Evolutionary conservation across 768 basidiomycete genomes (phyloP).

Genomic region (Candolleomyces aberdarensis): DNA sequence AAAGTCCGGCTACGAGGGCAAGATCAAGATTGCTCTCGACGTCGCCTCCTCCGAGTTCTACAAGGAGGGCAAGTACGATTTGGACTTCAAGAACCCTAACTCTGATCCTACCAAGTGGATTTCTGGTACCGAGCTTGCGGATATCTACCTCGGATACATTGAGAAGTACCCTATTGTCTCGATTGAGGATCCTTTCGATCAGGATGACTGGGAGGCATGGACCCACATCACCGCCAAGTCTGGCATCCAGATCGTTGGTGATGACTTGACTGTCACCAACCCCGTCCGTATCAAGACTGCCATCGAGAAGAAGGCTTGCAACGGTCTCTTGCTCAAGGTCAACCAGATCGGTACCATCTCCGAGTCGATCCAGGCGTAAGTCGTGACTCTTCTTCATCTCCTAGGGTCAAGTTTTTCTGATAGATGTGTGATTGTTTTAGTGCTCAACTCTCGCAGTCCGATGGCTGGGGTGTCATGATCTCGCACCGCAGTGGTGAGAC

Average conservation of each 20-base stretch:
- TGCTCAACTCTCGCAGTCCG: constrained; percentile 92
- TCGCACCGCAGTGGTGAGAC: constrained; percentile 99
- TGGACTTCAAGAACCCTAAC: constrained; percentile 99
- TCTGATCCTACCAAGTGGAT: constrained; percentile 97
- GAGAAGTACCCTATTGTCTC: constrained; percentile 96
- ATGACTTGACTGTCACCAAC: constrained; percentile 98
- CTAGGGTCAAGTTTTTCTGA: background rate
- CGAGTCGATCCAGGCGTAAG: constrained; percentile 97
- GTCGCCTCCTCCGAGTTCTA: constrained; percentile 99
- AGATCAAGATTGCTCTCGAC: constrained; percentile 97
- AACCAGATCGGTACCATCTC: constrained; percentile 99
- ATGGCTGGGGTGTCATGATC: constrained; percentile 99
- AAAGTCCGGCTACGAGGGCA: constrained; percentile 97
- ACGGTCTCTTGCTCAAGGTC: constrained; percentile 97
- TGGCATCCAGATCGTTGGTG: constrained; percentile 89
- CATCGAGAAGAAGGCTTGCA: constrained; percentile 99
- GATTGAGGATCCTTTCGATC: constrained; percentile 98
- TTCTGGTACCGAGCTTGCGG: constrained; percentile 87
- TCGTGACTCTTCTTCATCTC: constrained; percentile 15
- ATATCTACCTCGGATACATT: constrained; percentile 81
- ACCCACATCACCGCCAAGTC: constrained; percentile 79
- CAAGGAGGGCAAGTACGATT: constrained; percentile 99
- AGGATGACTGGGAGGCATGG: constrained; percentile 99
- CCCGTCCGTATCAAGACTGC: constrained; percentile 96
- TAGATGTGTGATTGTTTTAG: constrained; percentile 32